Evolutionary conservation across 1,139 yeast genomes (phyloP), one percentile per base, ranked within the genome.

Genomic region (Lodderomyces oxycetoniae): DNA sequence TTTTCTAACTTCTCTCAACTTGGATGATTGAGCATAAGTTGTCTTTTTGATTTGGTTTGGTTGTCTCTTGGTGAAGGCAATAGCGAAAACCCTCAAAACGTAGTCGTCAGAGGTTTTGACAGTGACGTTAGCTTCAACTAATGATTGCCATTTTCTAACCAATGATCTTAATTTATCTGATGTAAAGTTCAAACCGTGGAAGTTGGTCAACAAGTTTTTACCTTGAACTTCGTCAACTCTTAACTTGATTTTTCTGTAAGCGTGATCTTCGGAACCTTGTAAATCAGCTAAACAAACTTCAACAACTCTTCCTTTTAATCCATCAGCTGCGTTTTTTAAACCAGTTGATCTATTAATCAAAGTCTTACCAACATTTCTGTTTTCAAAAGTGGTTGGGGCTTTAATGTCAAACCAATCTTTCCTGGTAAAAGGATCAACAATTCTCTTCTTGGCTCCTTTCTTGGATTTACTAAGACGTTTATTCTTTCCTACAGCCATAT

Each of bases 151-250:
- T 53, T 68, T 68, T 64, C 73, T 66, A 37, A 68, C 74, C 55
- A 68, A 65, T 31, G 74, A 67, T 64, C 74, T 66, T 48, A 68
- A 58, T 57, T 68, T 68, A 56, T 68, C 74, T 38, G 71, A 53
- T 47, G 74, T 68, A 58, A 68, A 67, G 57, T 66, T 70, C 51
- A 68, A 55, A 42, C 74, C 74, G 56, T 68, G 73, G 67, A 68
- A 68, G 67, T 68, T 68, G 62, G 74, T 68, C 55, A 68, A 67
- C 56, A 68, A 66, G 63, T 68, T 67, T 59, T 68, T 68, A 58
- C 74, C 74, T 58, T 68, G 72, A 38, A 68, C 74, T 60, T 68
- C 74, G 47, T 68, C 74, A 43, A 67, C 74, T 67, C 74, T 67
- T 61, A 68, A 67, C 59, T 64, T 67, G 52, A 68, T 54, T 58